Evolutionary conservation across 116 monocot genomes (phyloP), one percentile per base, ranked within the genome.

Genomic region (Cymodocea nodosa): DNA sequence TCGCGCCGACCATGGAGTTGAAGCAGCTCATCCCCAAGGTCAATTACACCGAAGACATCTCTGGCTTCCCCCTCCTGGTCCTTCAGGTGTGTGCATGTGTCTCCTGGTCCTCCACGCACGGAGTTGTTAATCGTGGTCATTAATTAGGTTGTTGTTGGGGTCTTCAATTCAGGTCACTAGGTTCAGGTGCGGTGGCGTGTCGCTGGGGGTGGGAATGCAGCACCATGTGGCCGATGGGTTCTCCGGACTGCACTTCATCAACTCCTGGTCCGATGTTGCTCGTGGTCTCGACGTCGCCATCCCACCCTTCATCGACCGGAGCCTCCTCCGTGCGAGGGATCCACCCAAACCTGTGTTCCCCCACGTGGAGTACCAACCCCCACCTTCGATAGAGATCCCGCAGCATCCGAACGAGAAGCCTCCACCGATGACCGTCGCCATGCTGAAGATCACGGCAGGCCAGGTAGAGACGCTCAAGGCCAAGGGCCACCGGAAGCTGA

Each of bases 141-240:
- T n/a, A n/a, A n/a, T n/a, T n/a, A n/a, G 23, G 17, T 3, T 6
- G 13, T 5, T 23, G 18, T 30, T 30, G 30, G 30, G 30, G 30
- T 59, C 8, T 59, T 59, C 9, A 7, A 2, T 40, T 6, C 2
- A 2, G 13, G 19, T 52, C 48, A 99, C 99, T 0, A 50, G 81
- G 53, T 99, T 99, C 75, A 87, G 86, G 56, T 99, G 93, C 56
- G 99, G 99, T 24, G 99, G 99, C 0, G 79, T 64, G 1, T 81
- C 93, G 15, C 76, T 99, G 2, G 99, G 99, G 5, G 93, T 99
- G 7, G 99, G 93, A 17, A 89, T 99, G 93, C 93, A 99, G 65
- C 99, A 99, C 78, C 93, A 92, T 60, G 87, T 77, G 4, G 99
- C 87, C 6, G 99, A 99, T 60, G 99, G 99, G n/a, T 68, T 63